Evolutionary conservation across 2,329 filamentous ascomycete genomes (phyloP).

Genomic region (Claviceps fusiformis): DNA sequence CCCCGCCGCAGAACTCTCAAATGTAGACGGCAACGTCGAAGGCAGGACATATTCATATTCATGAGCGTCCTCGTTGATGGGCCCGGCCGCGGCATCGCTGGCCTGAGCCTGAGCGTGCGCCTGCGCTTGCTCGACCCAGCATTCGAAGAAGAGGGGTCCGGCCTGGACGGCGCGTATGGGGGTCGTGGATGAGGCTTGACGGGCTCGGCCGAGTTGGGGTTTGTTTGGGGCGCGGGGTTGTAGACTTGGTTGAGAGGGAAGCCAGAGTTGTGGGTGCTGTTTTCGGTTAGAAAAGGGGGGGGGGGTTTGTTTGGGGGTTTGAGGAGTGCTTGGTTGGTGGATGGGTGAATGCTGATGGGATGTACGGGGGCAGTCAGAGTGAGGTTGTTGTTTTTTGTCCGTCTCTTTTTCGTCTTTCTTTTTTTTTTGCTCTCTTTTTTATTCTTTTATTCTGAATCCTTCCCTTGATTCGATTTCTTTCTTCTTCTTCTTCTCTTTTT

Average conservation of each 20-base stretch:
- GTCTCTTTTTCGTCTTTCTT: no score
- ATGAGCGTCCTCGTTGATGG: background rate
- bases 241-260: conserved; percentile 37
- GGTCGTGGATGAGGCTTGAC: conserved; percentile 28
- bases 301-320: no score
- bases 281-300: background rate
- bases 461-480: no score
- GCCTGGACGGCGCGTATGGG: conserved; percentile 41
- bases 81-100: no score
- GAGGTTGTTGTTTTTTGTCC: no score
- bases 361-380: no score
- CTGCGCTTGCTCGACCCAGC: conserved; percentile 51
- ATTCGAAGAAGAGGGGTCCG: conserved; percentile 50
- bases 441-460: no score
- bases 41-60: background rate
- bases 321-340: background rate
- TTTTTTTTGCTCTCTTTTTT: no score
- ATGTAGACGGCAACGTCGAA: background rate
- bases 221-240: conserved; percentile 23
- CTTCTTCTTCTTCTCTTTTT: no score
- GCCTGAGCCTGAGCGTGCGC: no score
- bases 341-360: no score
- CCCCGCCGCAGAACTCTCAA: background rate
- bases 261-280: conserved; percentile 47
- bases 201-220: conserved; percentile 13